Evolutionary conservation across 2,329 filamentous ascomycete species (phyloP).

Genomic region (Metarhizium album): DNA sequence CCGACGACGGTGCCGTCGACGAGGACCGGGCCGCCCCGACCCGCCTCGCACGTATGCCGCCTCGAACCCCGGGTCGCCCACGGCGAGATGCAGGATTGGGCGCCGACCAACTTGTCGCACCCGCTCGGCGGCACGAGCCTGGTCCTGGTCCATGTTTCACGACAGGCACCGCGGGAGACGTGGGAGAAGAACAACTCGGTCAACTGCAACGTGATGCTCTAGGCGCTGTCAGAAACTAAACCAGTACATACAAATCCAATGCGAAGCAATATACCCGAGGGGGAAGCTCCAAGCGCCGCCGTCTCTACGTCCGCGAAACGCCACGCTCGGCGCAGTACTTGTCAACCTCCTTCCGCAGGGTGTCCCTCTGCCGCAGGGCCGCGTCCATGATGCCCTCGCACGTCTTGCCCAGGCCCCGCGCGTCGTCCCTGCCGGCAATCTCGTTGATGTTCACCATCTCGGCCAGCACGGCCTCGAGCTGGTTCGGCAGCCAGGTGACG

Average conservation of each 20-base stretch:
- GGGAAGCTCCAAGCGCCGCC: no score
- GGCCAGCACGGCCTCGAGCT: constrained; percentile 61
- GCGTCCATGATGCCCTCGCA: constrained; percentile 56
- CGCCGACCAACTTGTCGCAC: not conserved
- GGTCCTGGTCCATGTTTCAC: no score
- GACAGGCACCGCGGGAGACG: no score
- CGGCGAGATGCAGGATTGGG: not conserved
- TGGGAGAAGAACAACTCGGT: no score
- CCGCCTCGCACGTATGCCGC: not conserved
- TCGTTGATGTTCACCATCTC: constrained; percentile 54
- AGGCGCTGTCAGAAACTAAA: no score
- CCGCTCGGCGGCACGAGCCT: no score
- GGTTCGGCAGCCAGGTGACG: constrained; percentile 76
- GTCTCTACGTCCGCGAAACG: constrained; percentile 17
- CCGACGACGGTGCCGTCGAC: constrained; percentile 1
- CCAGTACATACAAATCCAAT: no score
- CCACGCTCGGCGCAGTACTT: constrained; percentile 61
- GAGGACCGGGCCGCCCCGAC: constrained; percentile 1
- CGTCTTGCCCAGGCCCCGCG: constrained; percentile 32
- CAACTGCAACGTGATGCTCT: no score
- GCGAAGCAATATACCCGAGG: no score
- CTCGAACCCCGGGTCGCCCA: not conserved
- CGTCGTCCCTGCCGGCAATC: constrained; percentile 26
- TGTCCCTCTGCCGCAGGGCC: constrained; percentile 52
- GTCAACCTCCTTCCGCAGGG: constrained; percentile 60